phyloP scores from a whole-genome alignment of 352 stramenopile genomes.

The Globisporangium nagaii region DNA sequence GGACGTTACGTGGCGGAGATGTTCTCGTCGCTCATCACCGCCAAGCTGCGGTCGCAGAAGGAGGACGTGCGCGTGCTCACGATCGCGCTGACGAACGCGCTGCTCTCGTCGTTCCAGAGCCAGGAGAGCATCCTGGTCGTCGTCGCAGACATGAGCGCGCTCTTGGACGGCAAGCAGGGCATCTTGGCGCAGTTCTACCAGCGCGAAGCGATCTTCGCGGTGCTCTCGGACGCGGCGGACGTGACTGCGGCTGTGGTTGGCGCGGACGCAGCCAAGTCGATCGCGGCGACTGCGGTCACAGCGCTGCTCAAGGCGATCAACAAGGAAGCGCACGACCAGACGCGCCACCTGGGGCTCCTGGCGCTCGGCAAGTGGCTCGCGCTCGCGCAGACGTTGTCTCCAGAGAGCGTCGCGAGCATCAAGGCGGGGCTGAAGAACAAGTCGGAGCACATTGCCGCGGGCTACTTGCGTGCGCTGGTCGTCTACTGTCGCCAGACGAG shows the following conservation, averaged over 20 bases:
- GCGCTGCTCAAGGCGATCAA: conserved; percentile 63
- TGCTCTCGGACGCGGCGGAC: conserved; percentile 58
- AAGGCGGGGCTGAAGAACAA: conserved; percentile 69
- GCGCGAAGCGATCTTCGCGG: conserved; percentile 64
- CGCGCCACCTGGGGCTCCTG: conserved; percentile 64
- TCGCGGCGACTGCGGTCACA: conserved; percentile 38
- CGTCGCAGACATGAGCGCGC: conserved; percentile 40
- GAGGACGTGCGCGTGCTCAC: conserved; percentile 63
- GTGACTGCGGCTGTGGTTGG: conserved; percentile 11
- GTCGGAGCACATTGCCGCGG: conserved; percentile 55
- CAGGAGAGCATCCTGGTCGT: conserved; percentile 50
- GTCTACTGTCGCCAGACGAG: conserved; percentile 35
- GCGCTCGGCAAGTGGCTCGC: conserved; percentile 72
- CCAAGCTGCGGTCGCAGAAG: conserved; percentile 81
- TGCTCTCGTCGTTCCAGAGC: conserved; percentile 45
- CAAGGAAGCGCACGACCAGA: conserved; percentile 83
- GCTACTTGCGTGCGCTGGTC: conserved; percentile 53
- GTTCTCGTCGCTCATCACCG: conserved; percentile 62
- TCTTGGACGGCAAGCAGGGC: conserved; percentile 79
- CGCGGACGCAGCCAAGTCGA: conserved; percentile 29
- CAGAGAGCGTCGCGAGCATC: conserved; percentile 31
- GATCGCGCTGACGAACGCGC: conserved; percentile 37
- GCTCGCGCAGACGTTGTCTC: conserved; percentile 45
- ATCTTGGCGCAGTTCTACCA: conserved; percentile 88
- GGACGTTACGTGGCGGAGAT: conserved; percentile 50